Percentiles rank a stretch among this genome's conserved stretches.
These are phyloP conservation scores for Amanita thiersii DNA, from an alignment of 768 basidiomycete species.

Conservation along the genomic window DNA sequence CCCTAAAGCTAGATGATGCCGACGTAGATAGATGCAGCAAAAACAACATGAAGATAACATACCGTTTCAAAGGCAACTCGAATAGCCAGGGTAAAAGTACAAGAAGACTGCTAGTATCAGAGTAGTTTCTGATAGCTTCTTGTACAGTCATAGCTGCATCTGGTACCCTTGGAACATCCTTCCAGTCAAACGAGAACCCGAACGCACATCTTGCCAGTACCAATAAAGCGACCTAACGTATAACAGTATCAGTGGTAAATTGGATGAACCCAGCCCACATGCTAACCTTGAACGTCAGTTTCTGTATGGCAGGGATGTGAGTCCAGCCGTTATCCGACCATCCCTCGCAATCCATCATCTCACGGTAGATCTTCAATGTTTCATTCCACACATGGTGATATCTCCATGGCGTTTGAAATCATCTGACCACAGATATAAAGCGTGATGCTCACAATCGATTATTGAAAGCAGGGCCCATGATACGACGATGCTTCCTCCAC, in stretches of 20 bases:
- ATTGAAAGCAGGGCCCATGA: slow-evolving; percentile 30
- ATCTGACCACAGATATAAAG: not conserved
- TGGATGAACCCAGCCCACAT: not conserved
- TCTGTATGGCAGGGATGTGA: slow-evolving; percentile 18
- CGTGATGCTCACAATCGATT: slow-evolving; percentile 18
- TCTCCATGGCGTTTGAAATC: slow-evolving; percentile 13
- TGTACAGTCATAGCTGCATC: slow-evolving; percentile 9
- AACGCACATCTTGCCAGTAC: slow-evolving; percentile 10
- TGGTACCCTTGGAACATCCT: not conserved
- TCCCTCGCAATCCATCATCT: slow-evolving; percentile 23
- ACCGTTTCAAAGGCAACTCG: not conserved
- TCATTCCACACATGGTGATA: slow-evolving; percentile 29
- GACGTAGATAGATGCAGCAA: not conserved
- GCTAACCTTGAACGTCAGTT: slow-evolving; percentile 24
- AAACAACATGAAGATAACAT: not conserved
- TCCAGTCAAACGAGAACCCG: slow-evolving; percentile 9
- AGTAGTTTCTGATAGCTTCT: slow-evolving; percentile 10
- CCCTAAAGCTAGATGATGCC: slow-evolving; percentile 4
- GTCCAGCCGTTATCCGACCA: slow-evolving; percentile 16
- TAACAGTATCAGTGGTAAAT: not conserved
- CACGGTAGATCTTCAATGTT: slow-evolving; percentile 21
- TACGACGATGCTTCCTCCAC: slow-evolving; percentile 30
- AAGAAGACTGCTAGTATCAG: not conserved
- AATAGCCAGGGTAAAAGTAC: not conserved
- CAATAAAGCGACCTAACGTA: slow-evolving; percentile 6